Conservation (phyloP, 2,329 filamentous ascomycete genomes). For the Sphaerostilbella broomeana region DNA sequence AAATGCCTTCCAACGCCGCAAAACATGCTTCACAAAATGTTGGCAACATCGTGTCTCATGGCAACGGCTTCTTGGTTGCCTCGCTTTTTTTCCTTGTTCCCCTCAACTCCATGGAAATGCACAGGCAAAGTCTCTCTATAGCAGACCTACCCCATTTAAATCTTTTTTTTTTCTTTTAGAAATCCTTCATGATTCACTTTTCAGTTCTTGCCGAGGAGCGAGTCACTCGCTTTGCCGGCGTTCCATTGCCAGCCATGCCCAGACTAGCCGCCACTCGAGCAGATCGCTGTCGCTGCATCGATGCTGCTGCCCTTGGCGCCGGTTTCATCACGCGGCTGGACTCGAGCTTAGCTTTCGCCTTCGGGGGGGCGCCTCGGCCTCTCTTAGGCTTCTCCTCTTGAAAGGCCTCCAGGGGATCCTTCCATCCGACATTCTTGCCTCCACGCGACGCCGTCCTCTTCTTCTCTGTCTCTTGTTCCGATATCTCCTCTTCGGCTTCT, state of each 20-base stretch:
- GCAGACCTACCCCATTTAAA: background rate
- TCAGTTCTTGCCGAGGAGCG: slow-evolving; percentile 23
- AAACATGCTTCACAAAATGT: background rate
- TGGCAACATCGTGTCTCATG: background rate
- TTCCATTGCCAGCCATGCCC: slow-evolving; percentile 29
- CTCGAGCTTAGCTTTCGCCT: slow-evolving; percentile 19
- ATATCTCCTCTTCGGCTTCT: slow-evolving; percentile 17
- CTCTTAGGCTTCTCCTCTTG: slow-evolving; percentile 23
- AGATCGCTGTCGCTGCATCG: slow-evolving; percentile 22
- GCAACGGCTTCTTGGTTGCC: background rate
- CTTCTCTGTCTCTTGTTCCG: slow-evolving; percentile 16
- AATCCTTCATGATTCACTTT: slow-evolving; percentile 13
- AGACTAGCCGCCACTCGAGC: slow-evolving; percentile 26
- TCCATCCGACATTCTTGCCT: slow-evolving; percentile 31
- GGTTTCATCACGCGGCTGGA: slow-evolving; percentile 27
- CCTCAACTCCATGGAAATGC: slow-evolving; percentile 8
- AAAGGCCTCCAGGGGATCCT: slow-evolving; percentile 25
- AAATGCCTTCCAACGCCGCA: slow-evolving; percentile 1
- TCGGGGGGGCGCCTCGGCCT: slow-evolving; percentile 17
- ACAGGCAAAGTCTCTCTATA: slow-evolving; percentile 1
- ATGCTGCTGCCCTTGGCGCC: slow-evolving; percentile 12
- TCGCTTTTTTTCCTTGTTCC: background rate
- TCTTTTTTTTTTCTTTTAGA: background rate
- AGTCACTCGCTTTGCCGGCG: slow-evolving; percentile 29
- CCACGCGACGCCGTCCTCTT: slow-evolving; percentile 12